A percentile compares a stretch with the other conserved stretches of the same genome.
Evolutionary conservation across 441 rosid genomes (phyloP).

Genomic region (Geranium incanum): DNA sequence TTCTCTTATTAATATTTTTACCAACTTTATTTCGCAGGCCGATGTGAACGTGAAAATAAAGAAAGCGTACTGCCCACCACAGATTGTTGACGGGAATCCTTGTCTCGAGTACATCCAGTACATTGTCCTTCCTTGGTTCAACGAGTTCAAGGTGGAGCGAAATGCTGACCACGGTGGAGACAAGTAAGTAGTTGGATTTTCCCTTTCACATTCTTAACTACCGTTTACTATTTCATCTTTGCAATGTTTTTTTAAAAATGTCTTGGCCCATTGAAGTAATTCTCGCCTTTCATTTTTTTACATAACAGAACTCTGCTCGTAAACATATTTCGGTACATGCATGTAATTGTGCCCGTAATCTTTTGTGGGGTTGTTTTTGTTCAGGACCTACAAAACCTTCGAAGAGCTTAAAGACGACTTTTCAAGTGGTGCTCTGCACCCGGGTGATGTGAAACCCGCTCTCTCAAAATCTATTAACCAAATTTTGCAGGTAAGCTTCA

Average conservation of each 20-base stretch:
- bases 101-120: slow-evolving; percentile 72
- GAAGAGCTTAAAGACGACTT: slow-evolving; percentile 65
- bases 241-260: no score
- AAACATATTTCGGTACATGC: no score
- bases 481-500: slow-evolving; percentile 55
- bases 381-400: slow-evolving; percentile 47
- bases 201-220: no score
- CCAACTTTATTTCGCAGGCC: slow-evolving; percentile 34
- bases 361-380: not conserved
- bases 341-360: no score
- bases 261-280: no score
- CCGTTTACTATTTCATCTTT: no score
- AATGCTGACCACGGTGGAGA: slow-evolving; percentile 52
- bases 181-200: slow-evolving; percentile 47
- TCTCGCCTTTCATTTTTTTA: no score
- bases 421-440: slow-evolving; percentile 55
- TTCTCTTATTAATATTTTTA: not conserved
- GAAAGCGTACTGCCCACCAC: slow-evolving; percentile 75
- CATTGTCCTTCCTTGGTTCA: slow-evolving; percentile 61
- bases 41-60: slow-evolving; percentile 79
- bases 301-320: no score
- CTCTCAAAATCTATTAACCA: slow-evolving; percentile 53
- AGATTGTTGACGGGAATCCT: slow-evolving; percentile 63
- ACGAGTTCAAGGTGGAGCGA: slow-evolving; percentile 68
- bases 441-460: slow-evolving; percentile 62